Evolutionary conservation across 2,329 filamentous ascomycete species (phyloP).

Genomic region (Colletotrichum sp.): DNA sequence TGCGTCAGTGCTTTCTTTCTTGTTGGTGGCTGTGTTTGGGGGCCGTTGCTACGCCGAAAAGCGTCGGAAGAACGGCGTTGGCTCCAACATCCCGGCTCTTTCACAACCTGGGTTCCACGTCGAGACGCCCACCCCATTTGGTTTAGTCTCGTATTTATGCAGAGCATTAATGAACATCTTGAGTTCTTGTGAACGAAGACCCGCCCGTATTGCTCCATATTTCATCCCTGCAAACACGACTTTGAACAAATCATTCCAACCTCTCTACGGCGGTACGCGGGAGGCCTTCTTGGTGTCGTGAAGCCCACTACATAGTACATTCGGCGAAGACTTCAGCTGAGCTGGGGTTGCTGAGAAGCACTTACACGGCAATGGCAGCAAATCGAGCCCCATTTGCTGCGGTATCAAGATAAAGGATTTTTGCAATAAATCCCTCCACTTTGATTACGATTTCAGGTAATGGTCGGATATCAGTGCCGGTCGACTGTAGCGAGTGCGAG

Average conservation of each 20-base stretch:
- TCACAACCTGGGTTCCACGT: background rate
- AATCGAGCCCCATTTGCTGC: background rate
- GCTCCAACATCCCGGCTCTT: background rate
- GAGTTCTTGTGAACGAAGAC: background rate
- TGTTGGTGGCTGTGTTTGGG: conserved; percentile 2
- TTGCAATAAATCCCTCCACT: background rate
- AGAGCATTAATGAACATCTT: background rate
- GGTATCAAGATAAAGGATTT: background rate
- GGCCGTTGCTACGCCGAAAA: background rate
- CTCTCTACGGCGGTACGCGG: background rate
- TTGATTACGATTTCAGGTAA: background rate
- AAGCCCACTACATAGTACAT: background rate
- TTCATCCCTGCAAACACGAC: background rate
- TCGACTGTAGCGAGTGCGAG: background rate
- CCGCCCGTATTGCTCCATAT: background rate
- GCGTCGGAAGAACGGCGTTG: background rate
- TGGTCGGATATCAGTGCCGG: background rate
- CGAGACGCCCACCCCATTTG: conserved; percentile 7
- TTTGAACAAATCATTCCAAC: background rate
- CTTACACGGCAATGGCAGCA: background rate
- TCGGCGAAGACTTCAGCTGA: background rate
- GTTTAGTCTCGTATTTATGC: background rate
- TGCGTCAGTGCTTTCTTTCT: background rate
- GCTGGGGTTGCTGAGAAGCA: background rate
- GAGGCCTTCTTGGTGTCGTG: background rate